Base-by-base conservation (phyloP, 495 filamentous ascomycete genomes). In the Penicillium bialowiezense region DNA sequence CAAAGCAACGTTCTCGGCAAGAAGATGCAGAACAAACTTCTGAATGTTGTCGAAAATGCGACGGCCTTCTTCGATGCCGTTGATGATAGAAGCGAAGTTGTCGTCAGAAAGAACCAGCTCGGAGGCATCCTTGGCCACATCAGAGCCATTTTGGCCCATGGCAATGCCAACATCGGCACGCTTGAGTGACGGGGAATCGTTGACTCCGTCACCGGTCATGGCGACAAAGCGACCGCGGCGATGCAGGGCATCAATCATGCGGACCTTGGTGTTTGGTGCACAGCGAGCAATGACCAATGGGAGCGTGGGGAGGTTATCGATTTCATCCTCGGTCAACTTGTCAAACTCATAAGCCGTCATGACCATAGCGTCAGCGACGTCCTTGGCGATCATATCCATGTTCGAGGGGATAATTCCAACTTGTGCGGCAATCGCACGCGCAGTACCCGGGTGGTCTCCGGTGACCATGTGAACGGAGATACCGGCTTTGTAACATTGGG, bases 121-220 rank as follows among this genome's bases (percentile, higher is more conserved):
- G 0, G 88, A 85, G 3, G 89, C 89, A 58, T 91, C 88, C 60
- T 89, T 91, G n/a, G 90, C 86, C 17, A 92, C 89, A 64, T 95
- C 90, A 23, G 82, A 86, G 1, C 89, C 89, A 13, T 78, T 73
- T 42, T 83, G 74, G 26, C 86, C 87, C 86, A 93, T 90, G 6
- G 89, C 88, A 60, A 95, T 91, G 55, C 89, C 89, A 29, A 93
- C 81, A 65, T 95, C 89, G 14, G 90, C 87, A 23, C 82, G 78
- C 62, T 89, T 89, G 18, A 95, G 71, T 1, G 87, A 88, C 1
- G 89, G 88, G 3, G 87, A 84, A 64, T 93, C 90, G 60, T 95
- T 95, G 45, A 93, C 89, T 49, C 90, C 89, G 49, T 93, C 89
- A 61, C 90, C 89, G n/a, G 89, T 91, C 78, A 95, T 89, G 24